Evolutionary conservation across 495 filamentous ascomycete species (phyloP).

Genomic region (Hyaloscypha bicolor): DNA sequence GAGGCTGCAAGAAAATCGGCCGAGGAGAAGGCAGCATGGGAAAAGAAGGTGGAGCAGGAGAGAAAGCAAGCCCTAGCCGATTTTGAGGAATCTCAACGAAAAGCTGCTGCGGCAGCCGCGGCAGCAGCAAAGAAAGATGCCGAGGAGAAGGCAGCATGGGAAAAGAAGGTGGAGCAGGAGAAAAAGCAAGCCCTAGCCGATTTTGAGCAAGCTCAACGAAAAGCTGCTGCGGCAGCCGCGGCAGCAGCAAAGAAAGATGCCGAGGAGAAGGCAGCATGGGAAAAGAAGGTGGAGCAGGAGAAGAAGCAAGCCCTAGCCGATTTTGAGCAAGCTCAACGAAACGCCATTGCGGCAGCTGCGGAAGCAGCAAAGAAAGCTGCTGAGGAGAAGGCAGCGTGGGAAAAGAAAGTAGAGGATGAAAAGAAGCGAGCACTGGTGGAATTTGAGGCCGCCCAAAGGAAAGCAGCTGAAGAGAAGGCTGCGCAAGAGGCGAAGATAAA

Average conservation of each 20-base stretch:
- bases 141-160: slow-evolving; percentile 28
- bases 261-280: slow-evolving; percentile 31
- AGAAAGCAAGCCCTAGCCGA: slow-evolving; percentile 25
- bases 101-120: slow-evolving; percentile 40
- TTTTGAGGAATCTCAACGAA: slow-evolving; percentile 38
- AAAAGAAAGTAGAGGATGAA: slow-evolving; percentile 26
- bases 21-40: slow-evolving; percentile 29
- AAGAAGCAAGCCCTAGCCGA: slow-evolving; percentile 25
- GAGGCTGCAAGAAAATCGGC: slow-evolving; percentile 31
- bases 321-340: slow-evolving; percentile 37
- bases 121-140: slow-evolving; percentile 22
- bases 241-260: slow-evolving; percentile 28
- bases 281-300: slow-evolving; percentile 24
- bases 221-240: slow-evolving; percentile 40
- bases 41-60: slow-evolving; percentile 26
- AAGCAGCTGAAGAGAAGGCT: slow-evolving; percentile 40
- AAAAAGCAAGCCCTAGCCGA: slow-evolving; percentile 22
- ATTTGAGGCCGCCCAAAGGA: slow-evolving; percentile 39
- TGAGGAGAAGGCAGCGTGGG: slow-evolving; percentile 29
- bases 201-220: slow-evolving; percentile 39
- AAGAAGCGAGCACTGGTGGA: slow-evolving; percentile 25
- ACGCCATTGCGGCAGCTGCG: slow-evolving; percentile 40
- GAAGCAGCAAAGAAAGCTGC: slow-evolving; percentile 21
- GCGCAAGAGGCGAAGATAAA: slow-evolving; percentile 28
- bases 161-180: slow-evolving; percentile 27